phyloP scores from a whole-genome alignment of 345 rosid species.

The Excoecaria cochinchinensis region DNA sequence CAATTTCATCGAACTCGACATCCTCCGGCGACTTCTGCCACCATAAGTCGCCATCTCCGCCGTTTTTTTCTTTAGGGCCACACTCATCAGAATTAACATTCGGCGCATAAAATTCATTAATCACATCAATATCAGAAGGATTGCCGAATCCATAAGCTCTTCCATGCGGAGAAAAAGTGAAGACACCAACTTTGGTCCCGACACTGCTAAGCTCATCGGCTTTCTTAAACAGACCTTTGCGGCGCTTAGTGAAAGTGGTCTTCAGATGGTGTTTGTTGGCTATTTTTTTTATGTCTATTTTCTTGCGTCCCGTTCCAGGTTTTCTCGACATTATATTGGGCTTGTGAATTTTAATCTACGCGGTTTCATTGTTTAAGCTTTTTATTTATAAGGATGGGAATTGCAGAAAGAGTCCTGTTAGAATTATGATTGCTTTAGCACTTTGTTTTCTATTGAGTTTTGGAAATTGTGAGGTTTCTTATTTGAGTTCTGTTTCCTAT shows the following conservation, averaged over 20 bases:
- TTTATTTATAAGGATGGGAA: too few species aligned
- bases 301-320: background rate
- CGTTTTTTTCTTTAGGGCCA: background rate
- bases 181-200: background rate
- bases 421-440: too few species aligned
- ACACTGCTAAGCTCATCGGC: background rate
- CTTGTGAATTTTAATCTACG: too few species aligned
- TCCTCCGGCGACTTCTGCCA: background rate
- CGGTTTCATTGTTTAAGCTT: too few species aligned
- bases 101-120: background rate
- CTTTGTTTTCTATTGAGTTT: too few species aligned
- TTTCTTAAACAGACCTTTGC: slow-evolving; percentile 2
- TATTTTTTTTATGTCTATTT: background rate
- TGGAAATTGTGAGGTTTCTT: too few species aligned
- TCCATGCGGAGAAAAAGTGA: background rate
- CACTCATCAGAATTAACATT: background rate
- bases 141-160: background rate
- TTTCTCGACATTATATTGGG: background rate
- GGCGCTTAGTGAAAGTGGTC: background rate
- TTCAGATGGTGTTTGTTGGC: background rate
- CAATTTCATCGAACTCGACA: background rate
- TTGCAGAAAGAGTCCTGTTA: too few species aligned
- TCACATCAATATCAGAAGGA: background rate
- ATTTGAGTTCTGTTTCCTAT: too few species aligned
- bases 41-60: background rate